Base-by-base conservation (phyloP, 2,329 filamentous ascomycete genomes). In the Thyridium curvatum region DNA sequence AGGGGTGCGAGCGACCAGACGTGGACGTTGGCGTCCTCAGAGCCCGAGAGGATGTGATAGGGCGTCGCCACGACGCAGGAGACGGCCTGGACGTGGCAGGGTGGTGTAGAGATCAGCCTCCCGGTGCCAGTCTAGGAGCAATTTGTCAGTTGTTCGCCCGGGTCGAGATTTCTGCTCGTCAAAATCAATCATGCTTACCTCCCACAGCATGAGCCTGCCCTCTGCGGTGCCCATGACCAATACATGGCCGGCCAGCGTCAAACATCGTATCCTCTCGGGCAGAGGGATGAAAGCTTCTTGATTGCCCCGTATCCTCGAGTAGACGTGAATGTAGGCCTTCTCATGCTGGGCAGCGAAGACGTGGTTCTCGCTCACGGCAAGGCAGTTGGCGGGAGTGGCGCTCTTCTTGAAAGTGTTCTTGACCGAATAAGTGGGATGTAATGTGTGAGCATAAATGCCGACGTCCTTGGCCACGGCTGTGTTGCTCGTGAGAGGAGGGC, bases 251-350 rank as follows among this genome's bases (percentile, higher is more conserved):
- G 80, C 79, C 39, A 94, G 70, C 16, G 80, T 74, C 52, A 94
- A 66, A 61, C 85, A 89, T 47, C 80, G 82, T 53, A 98, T 87
- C 52, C 82, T 78, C 62, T 97, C 91, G 0, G 85, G 82, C 52
- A 98, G 94, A 1, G 90, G 84, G 15, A 97, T 79, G 14, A 87
- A 76, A 7, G 87, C 85, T 64, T 97, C 91, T 56, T 96, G 89
- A 51, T 86, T 93, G 18, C 86, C 86, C 46, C 86, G 85, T 42
- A 81, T 73, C 40, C 89, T 77, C 41, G 78, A 90, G 64, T 97
- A 98, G 40, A 98, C 88, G 63, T 97, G 87, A 2, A 98, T 76
- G 32, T 94, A 86, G 0, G 89, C 87, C 62, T 95, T 97, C 47
- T 90, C 89, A 36, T 84, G 75, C 60, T 98, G 93, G 4, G 88